Evolutionary conservation across 352 stramenopile species (phyloP), one percentile per base, ranked within the genome.

Genomic region (Plasmopara muralis): DNA sequence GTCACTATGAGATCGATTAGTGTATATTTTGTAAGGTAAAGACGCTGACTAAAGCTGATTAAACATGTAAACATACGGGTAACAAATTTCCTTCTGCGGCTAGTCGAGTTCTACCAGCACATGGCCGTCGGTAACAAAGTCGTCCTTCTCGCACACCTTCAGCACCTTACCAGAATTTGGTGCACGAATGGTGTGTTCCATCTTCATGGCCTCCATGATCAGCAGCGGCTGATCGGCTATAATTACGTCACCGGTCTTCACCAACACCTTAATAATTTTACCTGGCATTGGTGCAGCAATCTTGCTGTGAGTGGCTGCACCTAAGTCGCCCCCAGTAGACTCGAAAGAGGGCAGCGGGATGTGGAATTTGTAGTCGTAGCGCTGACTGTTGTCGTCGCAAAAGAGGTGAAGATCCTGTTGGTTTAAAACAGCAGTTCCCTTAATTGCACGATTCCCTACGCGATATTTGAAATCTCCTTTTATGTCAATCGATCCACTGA

Each of bases 161-260:
- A 72, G 66, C n/a, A 93, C 77, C 39, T 70, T 77, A 52, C 75
- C 82, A 56, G 87, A 72, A 47, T 75, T 83, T 34, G 77, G 79
- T 8, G 82, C 77, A 30, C 81, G 77, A 42, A 93, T 86, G 44
- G 82, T 68, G 62, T 90, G 77, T 60, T 98, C 90, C 95, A 98
- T 98, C 77, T 98, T 98, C 94, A 98, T 98, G 25, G 95, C 93
- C 67, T 98, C 94, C 75, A 98, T 93, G 52, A 98, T 95, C 45
- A 98, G 43, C 38, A 98, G 60, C 13, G 91, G 70, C 57, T 98
- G 83, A 55, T 95, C 93, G 43, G 74, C 70, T 9, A 66, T 70
- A 42, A 98, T 94, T 6, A 31, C 50, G 38, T 98, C 83, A 16
- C 95, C 94, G n/a, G 71, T 76, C 44, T 85, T 76, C 52, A 90